Evolutionary conservation across 495 filamentous ascomycete genomes (phyloP).

Genomic region (Cairneyella variabilis): DNA sequence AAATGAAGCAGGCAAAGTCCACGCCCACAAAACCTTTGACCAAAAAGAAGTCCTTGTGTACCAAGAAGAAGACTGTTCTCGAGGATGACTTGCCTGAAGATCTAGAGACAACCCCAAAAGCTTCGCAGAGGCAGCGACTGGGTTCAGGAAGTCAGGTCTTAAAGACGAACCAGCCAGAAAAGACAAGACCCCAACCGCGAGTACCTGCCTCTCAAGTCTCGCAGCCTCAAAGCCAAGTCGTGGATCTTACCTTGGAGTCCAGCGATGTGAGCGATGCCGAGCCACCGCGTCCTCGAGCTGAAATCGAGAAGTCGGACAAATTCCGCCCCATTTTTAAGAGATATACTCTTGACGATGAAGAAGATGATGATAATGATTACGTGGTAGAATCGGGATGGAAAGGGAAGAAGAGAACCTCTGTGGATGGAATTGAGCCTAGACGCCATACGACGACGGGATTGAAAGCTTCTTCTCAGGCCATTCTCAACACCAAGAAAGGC

Average conservation of each 20-base stretch:
- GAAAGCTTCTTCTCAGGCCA: constrained; percentile 13
- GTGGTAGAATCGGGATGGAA: constrained; percentile 22
- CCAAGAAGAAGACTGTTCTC: not conserved
- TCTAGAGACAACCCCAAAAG: constrained; percentile 1
- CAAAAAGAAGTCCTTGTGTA: not conserved
- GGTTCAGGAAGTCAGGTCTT: not conserved
- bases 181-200: not conserved
- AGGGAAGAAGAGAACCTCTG: constrained; percentile 11
- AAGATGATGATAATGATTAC: constrained; percentile 34
- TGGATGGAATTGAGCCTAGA: constrained; percentile 1
- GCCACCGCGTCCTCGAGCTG: not conserved
- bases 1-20: constrained; percentile 5
- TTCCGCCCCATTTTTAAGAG: constrained; percentile 33
- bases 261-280: constrained; percentile 24
- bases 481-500: constrained; percentile 12
- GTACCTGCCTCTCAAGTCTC: not conserved
- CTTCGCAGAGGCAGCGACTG: not conserved
- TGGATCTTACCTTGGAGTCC: constrained; percentile 20
- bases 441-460: constrained; percentile 8
- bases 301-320: not conserved
- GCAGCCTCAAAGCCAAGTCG: constrained; percentile 6
- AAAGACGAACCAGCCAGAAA: not conserved
- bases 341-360: constrained; percentile 31
- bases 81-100: constrained; percentile 8
- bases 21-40: not conserved